Conservation (phyloP, 257 asterid genomes). For the Lantana camara region DNA sequence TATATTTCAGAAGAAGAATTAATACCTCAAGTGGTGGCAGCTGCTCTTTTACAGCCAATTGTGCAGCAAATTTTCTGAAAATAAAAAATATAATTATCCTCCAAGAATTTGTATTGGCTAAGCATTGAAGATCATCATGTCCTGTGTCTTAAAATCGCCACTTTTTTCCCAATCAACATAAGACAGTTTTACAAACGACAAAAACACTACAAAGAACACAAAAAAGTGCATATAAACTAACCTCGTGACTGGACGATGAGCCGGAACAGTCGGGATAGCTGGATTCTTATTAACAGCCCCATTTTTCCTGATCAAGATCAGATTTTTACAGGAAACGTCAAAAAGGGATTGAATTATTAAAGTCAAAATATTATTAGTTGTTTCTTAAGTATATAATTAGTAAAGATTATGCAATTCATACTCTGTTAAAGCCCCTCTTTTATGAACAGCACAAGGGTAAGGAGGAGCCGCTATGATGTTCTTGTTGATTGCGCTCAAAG, state of each 20-base stretch:
- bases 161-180: background rate
- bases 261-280: slow-evolving; percentile 40
- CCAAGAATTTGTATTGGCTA: background rate
- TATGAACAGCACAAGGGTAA: slow-evolving; percentile 58
- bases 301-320: slow-evolving; percentile 50
- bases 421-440: slow-evolving; percentile 65
- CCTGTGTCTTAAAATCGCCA: background rate
- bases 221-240: too few species aligned
- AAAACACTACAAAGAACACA: background rate
- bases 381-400: background rate
- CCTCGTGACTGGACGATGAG: slow-evolving; percentile 85
- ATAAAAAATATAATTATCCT: slow-evolving; percentile 6
- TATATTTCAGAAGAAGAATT: background rate
- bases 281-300: slow-evolving; percentile 41
- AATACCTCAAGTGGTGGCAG: slow-evolving; percentile 39
- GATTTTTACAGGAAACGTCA: background rate
- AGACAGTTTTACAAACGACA: slow-evolving; percentile 3
- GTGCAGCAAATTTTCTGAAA: slow-evolving; percentile 54
- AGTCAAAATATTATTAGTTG: background rate
- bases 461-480: slow-evolving; percentile 63
- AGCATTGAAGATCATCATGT: background rate
- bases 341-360: background rate
- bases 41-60: slow-evolving; percentile 46
- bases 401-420: slow-evolving; percentile 33
- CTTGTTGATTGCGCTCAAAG: slow-evolving; percentile 63